Base-by-base conservation (phyloP, 2,329 filamentous ascomycete species). In the Hypomyces perniciosus region DNA sequence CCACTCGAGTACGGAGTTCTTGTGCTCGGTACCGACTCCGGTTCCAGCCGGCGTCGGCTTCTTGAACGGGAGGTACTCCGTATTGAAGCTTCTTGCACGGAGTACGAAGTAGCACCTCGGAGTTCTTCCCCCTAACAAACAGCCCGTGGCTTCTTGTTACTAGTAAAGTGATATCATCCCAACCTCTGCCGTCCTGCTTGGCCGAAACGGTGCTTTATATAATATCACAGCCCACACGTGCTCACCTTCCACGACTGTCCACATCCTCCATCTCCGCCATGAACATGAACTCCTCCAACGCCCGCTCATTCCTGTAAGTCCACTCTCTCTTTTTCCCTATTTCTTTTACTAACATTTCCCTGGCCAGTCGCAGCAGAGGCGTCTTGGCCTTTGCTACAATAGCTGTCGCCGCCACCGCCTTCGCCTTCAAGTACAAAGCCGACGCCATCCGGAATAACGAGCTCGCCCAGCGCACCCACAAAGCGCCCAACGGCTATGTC, bases 401-500 rank as follows among this genome's bases (percentile, higher is more conserved):
- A 33, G 58, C 64, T 20, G 20, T 20, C 20, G 20, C 20, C 38
- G 58, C 61, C 20, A 59, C 66, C 10, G 62, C 61, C 43, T 53
- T 55, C 10, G 60, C 60, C 46, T 62, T 66, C 55, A 61, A 56
- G 39, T 72, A 72, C 60, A 61, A 68, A 38, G 64, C 71, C 31
- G 55, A 62, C 30, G 62, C 65, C 4, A 55, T 74, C 29, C 63
- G 61, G 37, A 62, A 65, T 50, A 76, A 76, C 65, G 74, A 77
- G 57, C 52, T 63, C 31, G 68, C 68, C 37, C 72, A 75, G 64
- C 67, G 65, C 59, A 65, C 62, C 30, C 56, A 57, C 51, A 62
- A 63, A 35, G 59, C 62, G 4, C 65, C 66, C 27, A 70, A 70
- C 54, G 66, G 72, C 45, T 75, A 78, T 60, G 75, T 79, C 50